Percentiles rank a stretch among this genome's conserved stretches.
Conservation (phyloP, 1,139 yeast genomes). For the Kodamaea alishanica region DNA sequence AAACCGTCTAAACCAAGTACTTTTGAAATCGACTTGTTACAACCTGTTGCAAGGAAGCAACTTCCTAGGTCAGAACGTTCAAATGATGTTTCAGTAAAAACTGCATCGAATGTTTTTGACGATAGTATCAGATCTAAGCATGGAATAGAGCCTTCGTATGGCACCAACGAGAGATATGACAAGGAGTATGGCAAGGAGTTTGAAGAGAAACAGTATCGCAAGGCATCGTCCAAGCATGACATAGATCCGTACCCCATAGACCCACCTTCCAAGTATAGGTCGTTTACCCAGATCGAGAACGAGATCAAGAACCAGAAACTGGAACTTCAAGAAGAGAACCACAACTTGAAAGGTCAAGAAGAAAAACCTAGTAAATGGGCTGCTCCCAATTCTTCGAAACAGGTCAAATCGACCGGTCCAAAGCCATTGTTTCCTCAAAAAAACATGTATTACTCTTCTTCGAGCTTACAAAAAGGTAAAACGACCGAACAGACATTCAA, state of each 20-base stretch:
- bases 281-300: constrained; percentile 23
- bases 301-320: constrained; percentile 11
- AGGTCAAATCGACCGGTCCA: constrained; percentile 9
- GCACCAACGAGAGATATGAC: constrained; percentile 1
- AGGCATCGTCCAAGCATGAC: neutral
- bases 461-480: constrained; percentile 8
- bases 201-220: neutral
- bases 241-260: neutral
- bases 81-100: too few species aligned
- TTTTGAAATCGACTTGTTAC: constrained; percentile 19
- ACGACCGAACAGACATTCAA: neutral
- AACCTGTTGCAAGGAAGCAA: constrained; percentile 17
- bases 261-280: constrained; percentile 10
- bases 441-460: constrained; percentile 13
- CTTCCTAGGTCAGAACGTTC: too few species aligned
- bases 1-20: constrained; percentile 10
- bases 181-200: neutral
- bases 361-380: constrained; percentile 6
- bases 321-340: neutral
- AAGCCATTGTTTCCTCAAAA: constrained; percentile 15
- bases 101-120: too few species aligned
- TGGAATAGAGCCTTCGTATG: too few species aligned
- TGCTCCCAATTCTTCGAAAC: constrained; percentile 12
- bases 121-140: too few species aligned
- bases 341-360: constrained; percentile 1